Evolutionary conservation across 805 yeast genomes (phyloP), one percentile per base, ranked within the genome.

Genomic region (Phaffomyces antillensis): DNA sequence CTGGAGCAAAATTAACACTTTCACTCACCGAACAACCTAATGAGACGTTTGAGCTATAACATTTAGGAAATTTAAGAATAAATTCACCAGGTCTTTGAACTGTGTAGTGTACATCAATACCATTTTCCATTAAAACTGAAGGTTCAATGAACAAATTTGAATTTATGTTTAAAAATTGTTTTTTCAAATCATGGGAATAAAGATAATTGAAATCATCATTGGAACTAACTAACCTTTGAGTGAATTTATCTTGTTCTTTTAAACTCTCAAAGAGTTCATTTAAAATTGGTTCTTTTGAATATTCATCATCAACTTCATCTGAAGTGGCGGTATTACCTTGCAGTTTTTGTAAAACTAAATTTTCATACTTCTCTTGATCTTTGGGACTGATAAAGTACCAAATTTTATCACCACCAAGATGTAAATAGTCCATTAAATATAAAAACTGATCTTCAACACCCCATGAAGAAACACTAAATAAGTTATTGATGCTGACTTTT

Each of bases 371-470:
- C 3, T 60, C 70, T 43, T 71, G 71, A 42, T 76, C 77, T 53
- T 67, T 65, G 15, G 81, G 82, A 0, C 83, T 75, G n/a, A 83
- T 69, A 44, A 80, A 71, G 49, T 77, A 81, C 86, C 87, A 80
- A 17, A 75, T 54, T 54, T 73, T 76, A 13, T 67, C 54, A 7
- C 75, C 74, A 3, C 89, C 90, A 40, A 68, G 51, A 50, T 77
- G 79, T 39, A 72, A 76, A 49, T 71, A 81, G 54, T 77, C 79
- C 26, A 72, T 63, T 11, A 66, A 55, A 37, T 78, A 77, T 3
- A 82, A 59, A 58, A 75, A 76, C 48, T 77, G 83, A 50, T 83
- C 89, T 51, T 77, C 85, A 43, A 71, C 60, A 18, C 62, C 59
- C 87, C 87, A 83, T 37, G 76, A 69, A 42, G 73, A 72, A 3